phyloP scores from a whole-genome alignment of 768 basidiomycete genomes.

The Hypholoma fasciculare region DNA sequence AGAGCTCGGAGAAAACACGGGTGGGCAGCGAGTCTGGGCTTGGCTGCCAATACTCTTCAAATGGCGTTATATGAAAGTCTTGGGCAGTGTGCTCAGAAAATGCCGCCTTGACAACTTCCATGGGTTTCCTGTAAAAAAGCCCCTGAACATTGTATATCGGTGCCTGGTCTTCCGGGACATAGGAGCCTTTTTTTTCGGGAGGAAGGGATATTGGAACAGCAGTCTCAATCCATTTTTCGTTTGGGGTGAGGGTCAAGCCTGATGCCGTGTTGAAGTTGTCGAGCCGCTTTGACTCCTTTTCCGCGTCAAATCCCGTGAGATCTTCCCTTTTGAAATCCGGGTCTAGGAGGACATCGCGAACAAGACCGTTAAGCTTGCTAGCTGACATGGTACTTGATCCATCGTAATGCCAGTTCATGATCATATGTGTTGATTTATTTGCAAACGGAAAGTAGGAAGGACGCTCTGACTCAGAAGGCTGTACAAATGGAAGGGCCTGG shows the following conservation, averaged over 20 bases:
- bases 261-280: neutral
- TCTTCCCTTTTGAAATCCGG: neutral
- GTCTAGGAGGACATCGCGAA: neutral
- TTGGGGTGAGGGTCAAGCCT: neutral
- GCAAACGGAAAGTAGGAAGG: neutral
- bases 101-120: constrained; percentile 18
- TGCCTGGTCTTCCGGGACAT: constrained; percentile 12
- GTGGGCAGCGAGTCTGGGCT: neutral
- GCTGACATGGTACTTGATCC: neutral
- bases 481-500: neutral
- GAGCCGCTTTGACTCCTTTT: neutral
- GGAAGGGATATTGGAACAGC: constrained; percentile 12
- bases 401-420: neutral
- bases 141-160: constrained; percentile 12
- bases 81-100: constrained; percentile 2
- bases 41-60: constrained; percentile 13
- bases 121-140: constrained; percentile 19
- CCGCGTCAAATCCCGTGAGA: neutral
- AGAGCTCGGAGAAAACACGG: constrained; percentile 24
- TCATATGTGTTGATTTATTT: neutral
- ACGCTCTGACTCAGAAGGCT: neutral
- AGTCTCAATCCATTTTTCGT: neutral
- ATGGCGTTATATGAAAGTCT: constrained; percentile 25
- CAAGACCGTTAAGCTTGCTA: neutral
- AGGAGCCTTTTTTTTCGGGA: constrained; percentile 20